These are phyloP conservation scores for Emergomyces pasteurianus DNA, from an alignment of 2,329 filamentous ascomycete genomes.

Conservation along the genomic window DNA sequence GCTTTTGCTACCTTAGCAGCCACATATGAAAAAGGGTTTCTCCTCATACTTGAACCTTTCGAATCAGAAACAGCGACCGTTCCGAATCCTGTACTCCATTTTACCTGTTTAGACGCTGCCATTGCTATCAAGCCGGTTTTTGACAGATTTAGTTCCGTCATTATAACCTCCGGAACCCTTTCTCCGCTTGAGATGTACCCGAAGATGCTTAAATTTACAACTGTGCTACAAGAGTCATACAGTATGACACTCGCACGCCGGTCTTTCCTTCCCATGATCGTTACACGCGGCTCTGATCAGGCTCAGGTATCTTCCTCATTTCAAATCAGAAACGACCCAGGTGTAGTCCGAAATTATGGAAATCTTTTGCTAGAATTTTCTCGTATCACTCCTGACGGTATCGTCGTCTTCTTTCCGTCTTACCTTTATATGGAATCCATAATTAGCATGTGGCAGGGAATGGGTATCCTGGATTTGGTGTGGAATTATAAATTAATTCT, in stretches of 20 bases:
- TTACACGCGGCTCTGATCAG: slow-evolving; percentile 89
- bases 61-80: slow-evolving; percentile 93
- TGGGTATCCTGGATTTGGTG: slow-evolving; percentile 93
- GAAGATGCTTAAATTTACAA: slow-evolving; percentile 89
- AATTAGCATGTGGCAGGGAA: slow-evolving; percentile 98
- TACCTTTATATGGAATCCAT: slow-evolving; percentile 99
- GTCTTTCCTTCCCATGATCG: slow-evolving; percentile 97
- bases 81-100: slow-evolving; percentile 91
- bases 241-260: slow-evolving; percentile 86
- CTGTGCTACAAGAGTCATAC: slow-evolving; percentile 94
- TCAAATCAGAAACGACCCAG: slow-evolving; percentile 87
- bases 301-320: slow-evolving; percentile 87
- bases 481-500: slow-evolving; percentile 99
- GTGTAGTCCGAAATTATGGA: slow-evolving; percentile 94
- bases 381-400: slow-evolving; percentile 87
- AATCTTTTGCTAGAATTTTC: slow-evolving; percentile 88
- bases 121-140: slow-evolving; percentile 98
- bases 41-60: slow-evolving; percentile 92
- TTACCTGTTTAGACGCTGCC: slow-evolving; percentile 90
- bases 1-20: slow-evolving; percentile 93
- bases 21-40: slow-evolving; percentile 92
- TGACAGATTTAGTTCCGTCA: slow-evolving; percentile 92
- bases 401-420: slow-evolving; percentile 98
- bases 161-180: slow-evolving; percentile 95
- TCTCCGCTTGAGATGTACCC: slow-evolving; percentile 98